Evolutionary conservation across 768 basidiomycete species (phyloP).

Genomic region (Xanthoconium stramineum): DNA sequence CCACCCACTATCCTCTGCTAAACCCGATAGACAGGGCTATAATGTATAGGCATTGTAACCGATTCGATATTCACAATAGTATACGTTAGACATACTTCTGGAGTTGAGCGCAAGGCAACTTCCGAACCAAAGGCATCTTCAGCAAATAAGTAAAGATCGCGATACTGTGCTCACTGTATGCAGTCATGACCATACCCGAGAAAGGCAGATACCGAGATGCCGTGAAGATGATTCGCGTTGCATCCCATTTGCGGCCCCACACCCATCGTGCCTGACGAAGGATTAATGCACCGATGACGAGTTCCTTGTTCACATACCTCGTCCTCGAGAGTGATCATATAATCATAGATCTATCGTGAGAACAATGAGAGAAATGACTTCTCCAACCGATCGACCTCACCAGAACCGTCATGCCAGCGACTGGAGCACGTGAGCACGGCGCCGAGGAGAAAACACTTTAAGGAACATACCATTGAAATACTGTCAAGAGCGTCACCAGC

Average conservation of each 20-base stretch:
- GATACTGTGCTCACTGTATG: slow-evolving; percentile 6
- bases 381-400: neutral
- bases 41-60: too few species aligned
- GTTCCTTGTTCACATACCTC: neutral
- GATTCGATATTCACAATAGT: neutral
- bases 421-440: neutral
- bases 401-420: slow-evolving; percentile 17
- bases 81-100: slow-evolving; percentile 5
- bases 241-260: slow-evolving; percentile 17
- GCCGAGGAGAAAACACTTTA: neutral
- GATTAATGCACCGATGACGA: neutral
- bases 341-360: slow-evolving; percentile 7
- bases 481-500: neutral
- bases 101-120: slow-evolving; percentile 6
- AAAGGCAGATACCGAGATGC: slow-evolving; percentile 23
- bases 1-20: slow-evolving; percentile 11
- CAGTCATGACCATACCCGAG: slow-evolving; percentile 6
- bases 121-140: neutral
- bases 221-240: slow-evolving; percentile 12
- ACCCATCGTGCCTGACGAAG: slow-evolving; percentile 14
- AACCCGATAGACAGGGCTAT: neutral
- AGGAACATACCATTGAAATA: slow-evolving; percentile 13
- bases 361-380: neutral
- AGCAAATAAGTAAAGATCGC: neutral
- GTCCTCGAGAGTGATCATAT: slow-evolving; percentile 9